Percentiles rank a stretch among this genome's conserved stretches.
Conservation (phyloP, 2,329 filamentous ascomycete species). For the Microsporum audouinii region DNA sequence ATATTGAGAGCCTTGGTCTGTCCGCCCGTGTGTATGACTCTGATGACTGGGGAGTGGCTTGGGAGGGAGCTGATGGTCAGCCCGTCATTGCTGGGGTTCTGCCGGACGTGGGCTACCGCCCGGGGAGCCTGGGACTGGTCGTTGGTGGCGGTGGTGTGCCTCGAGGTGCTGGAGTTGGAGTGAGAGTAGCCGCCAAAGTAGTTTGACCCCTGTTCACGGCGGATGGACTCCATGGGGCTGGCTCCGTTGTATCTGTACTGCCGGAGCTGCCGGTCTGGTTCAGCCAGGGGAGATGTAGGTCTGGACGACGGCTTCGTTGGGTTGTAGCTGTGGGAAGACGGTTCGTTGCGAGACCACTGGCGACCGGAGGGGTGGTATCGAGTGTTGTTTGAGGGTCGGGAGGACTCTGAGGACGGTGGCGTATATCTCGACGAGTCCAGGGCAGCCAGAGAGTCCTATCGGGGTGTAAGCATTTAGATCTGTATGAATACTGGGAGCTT, state of each 20-base stretch:
- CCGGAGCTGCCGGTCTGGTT: conserved; percentile 41
- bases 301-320: conserved; percentile 41
- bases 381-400: conserved; percentile 49
- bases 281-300: conserved; percentile 57
- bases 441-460: conserved; percentile 69
- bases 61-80: conserved; percentile 78
- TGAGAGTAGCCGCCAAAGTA: conserved; percentile 44
- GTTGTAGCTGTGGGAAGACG: conserved; percentile 12
- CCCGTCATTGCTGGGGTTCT: conserved; percentile 73
- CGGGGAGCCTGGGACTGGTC: conserved; percentile 52
- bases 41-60: conserved; percentile 75
- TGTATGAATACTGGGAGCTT: background rate
- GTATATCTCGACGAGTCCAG: conserved; percentile 56
- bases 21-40: conserved; percentile 84
- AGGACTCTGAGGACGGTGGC: conserved; percentile 53
- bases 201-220: conserved; percentile 40
- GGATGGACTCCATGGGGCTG: conserved; percentile 44
- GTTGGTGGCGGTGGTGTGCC: conserved; percentile 50
- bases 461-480: background rate
- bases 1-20: conserved; percentile 91
- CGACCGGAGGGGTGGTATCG: conserved; percentile 44
- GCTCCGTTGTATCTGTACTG: conserved; percentile 49
- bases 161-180: conserved; percentile 38
- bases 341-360: conserved; percentile 44
- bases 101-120: conserved; percentile 60